Base-by-base conservation (phyloP, 2,329 filamentous ascomycete species). In the Lachnellula cervina region DNA sequence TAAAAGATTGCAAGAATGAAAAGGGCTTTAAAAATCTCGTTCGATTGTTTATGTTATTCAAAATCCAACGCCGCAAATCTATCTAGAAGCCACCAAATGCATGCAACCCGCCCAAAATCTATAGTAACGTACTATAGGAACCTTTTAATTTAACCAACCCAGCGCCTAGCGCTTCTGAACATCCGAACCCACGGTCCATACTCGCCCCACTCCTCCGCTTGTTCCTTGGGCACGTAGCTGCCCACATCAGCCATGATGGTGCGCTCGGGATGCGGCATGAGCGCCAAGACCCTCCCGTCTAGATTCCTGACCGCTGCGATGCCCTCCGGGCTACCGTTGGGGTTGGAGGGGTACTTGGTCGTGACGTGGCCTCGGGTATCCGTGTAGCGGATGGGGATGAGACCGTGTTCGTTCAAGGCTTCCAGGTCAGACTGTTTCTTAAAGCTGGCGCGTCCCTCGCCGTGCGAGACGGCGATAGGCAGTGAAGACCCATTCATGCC, bases 401-500 rank as follows among this genome's bases (percentile, higher is more conserved):
- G 81, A 23, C 87, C 86, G 48, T 84, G 77, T 40, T 81, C 78
- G 49, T 84, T 78, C 52, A 95, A 78, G 2, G 73, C 72, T 56
- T 79, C 72, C 17, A 80, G 71, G 50, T 76, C 74, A 16, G 78
- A 76, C 11, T 77, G 74, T n/a, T 77, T 77, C 2, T 76, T 70
- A 70, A 92, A 92, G 7, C 77, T 76, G 14, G 93, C 94, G 34
- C 90, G 84, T 14, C 94, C 94, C 73, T 99, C 93, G 49, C 91
- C 92, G 74, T 97, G 92, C 0, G 91, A 91, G 16, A 93, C 89
- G 21, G 86, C 89, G 59, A 97, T 94, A 34, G 92, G 92, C 6
- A 97, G 78, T 2, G 82, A 81, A 4, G 88, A 89, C 54, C 89
- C 88, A 63, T 83, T 74, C 92, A 97, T 96, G 67, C 89, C 90